phyloP scores from a whole-genome alignment of 257 asterid genomes.

The Jasminum sambac region DNA sequence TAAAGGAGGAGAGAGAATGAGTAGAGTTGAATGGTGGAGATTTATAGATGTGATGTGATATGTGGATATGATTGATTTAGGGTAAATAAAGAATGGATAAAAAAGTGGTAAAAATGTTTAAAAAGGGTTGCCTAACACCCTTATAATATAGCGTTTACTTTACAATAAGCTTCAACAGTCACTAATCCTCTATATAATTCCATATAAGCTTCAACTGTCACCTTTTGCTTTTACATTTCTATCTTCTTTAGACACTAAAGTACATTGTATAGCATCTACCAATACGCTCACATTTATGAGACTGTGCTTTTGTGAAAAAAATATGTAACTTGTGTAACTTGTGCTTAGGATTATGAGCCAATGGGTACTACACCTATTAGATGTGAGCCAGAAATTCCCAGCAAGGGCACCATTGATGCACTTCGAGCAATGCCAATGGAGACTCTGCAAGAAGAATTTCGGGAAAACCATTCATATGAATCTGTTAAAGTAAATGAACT shows the following conservation, averaged over 20 bases:
- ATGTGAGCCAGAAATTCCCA: conserved; percentile 61
- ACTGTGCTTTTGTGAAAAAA: neutral
- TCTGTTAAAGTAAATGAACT: conserved; percentile 48
- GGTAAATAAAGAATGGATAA: no score
- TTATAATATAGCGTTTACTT: neutral
- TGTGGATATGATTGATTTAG: no score
- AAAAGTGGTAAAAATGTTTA: no score
- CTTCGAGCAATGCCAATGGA: conserved; percentile 78
- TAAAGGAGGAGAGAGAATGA: no score
- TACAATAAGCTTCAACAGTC: neutral
- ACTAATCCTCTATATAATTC: no score
- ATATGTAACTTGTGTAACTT: neutral
- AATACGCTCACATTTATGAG: neutral
- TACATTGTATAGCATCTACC: neutral
- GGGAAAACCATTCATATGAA: conserved; percentile 53
- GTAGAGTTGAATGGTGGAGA: no score
- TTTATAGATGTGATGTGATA: no score
- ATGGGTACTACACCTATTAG: conserved; percentile 68
- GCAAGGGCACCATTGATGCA: conserved; percentile 69
- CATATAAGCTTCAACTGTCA: no score
- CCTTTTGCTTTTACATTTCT: no score
- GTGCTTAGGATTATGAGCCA: conserved; percentile 63
- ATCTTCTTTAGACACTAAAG: no score
- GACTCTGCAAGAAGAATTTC: conserved; percentile 64
- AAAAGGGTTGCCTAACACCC: no score